These are phyloP conservation scores for Diplodia scrobiculata DNA, from an alignment of 2,329 filamentous ascomycete species.

Conservation along the genomic window DNA sequence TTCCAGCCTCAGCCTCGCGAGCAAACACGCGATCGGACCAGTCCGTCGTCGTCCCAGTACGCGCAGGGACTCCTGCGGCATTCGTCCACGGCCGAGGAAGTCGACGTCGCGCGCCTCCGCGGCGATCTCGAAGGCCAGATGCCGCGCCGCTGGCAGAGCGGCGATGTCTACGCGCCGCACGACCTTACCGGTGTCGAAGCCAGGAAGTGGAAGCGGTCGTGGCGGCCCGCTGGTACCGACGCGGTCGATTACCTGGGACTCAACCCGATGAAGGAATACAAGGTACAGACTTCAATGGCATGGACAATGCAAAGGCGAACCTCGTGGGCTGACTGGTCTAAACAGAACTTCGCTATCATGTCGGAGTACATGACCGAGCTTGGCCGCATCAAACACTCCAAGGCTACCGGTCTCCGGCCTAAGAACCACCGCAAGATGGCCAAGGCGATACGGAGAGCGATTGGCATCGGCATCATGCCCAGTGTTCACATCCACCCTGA, in stretches of 20 bases:
- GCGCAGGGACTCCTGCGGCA: background rate
- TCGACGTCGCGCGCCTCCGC: constrained; percentile 24
- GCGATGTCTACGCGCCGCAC: constrained; percentile 88
- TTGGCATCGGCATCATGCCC: constrained; percentile 89
- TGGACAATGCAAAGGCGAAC: background rate
- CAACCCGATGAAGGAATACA: constrained; percentile 82
- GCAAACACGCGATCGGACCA: background rate
- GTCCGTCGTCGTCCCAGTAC: background rate
- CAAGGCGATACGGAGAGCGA: constrained; percentile 84
- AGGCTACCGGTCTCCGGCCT: constrained; percentile 74
- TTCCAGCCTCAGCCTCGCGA: background rate
- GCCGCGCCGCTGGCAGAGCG: constrained; percentile 70
- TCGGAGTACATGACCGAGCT: constrained; percentile 83
- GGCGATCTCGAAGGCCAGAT: constrained; percentile 63
- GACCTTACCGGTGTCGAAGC: constrained; percentile 79
- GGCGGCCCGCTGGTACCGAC: constrained; percentile 60
- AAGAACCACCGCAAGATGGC: constrained; percentile 92
- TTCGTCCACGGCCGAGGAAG: background rate
- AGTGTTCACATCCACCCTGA: constrained; percentile 88
- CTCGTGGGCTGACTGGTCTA: background rate
- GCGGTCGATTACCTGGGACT: constrained; percentile 78
- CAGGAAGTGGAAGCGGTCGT: constrained; percentile 70
- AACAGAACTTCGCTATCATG: constrained; percentile 87
- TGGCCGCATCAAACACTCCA: constrained; percentile 80
- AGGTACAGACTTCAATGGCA: constrained; percentile 58